Percentiles rank a stretch among this genome's conserved stretches.
These are phyloP conservation scores for Podila clonocystis DNA, from an alignment of 192 early-diverging fungal genomes.

Conservation along the genomic window DNA sequence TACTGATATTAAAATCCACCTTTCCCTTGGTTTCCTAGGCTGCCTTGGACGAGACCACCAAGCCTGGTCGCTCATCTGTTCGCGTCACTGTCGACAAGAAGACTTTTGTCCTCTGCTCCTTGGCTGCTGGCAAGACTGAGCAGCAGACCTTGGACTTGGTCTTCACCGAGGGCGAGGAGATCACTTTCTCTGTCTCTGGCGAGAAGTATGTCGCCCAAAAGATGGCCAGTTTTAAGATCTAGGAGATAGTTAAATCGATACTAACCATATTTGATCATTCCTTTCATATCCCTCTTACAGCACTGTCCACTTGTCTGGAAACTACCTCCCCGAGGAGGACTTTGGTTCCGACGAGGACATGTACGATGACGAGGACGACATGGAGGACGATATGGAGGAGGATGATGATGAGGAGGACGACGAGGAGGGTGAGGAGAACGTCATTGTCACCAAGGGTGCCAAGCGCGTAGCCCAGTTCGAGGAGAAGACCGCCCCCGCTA, in stretches of 20 bases:
- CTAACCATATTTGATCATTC: neutral
- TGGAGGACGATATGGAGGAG: slow-evolving; percentile 56
- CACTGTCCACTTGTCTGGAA: slow-evolving; percentile 78
- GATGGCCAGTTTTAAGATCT: neutral
- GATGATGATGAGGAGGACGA: slow-evolving; percentile 51
- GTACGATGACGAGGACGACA: slow-evolving; percentile 43
- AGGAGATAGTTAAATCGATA: neutral
- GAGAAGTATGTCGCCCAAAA: slow-evolving; percentile 46
- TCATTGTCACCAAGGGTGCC: slow-evolving; percentile 53
- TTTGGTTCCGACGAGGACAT: slow-evolving; percentile 54
- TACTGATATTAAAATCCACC: neutral
- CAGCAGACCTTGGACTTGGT: slow-evolving; percentile 74
- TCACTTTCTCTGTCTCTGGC: slow-evolving; percentile 78
- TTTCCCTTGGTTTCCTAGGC: slow-evolving; percentile 56
- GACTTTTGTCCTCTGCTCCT: slow-evolving; percentile 78
- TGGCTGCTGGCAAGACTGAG: slow-evolving; percentile 79
- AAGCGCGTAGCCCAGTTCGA: slow-evolving; percentile 54
- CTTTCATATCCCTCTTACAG: slow-evolving; percentile 14
- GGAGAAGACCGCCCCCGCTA: slow-evolving; percentile 52
- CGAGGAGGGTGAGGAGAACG: slow-evolving; percentile 51
- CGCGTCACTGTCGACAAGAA: slow-evolving; percentile 74
- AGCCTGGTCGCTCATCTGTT: slow-evolving; percentile 71
- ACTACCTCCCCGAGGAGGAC: slow-evolving; percentile 69
- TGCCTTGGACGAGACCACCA: slow-evolving; percentile 66
- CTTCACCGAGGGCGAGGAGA: slow-evolving; percentile 78